Percentiles rank a stretch among this genome's conserved stretches.
Evolutionary conservation across 2,329 filamentous ascomycete species (phyloP).

Genomic region (Monilinia aucupariae): DNA sequence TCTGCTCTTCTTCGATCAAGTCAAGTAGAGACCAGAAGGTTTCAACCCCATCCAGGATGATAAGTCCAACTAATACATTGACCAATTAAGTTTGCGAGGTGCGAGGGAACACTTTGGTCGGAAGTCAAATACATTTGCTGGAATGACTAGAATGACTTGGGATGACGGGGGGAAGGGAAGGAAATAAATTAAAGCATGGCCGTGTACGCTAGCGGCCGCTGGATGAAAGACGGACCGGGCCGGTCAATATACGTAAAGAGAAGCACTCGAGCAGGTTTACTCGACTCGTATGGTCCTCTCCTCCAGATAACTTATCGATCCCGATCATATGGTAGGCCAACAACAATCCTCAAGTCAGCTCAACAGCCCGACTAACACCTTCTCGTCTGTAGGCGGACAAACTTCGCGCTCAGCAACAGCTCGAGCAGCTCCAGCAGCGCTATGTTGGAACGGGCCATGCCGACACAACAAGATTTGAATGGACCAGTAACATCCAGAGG

Average conservation of each 20-base stretch:
- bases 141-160: too few relatives aligned
- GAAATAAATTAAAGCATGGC: background rate
- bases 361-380: background rate
- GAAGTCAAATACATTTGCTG: too few relatives aligned
- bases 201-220: constrained; percentile 3
- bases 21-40: background rate
- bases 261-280: too few relatives aligned
- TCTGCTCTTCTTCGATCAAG: background rate
- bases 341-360: too few relatives aligned
- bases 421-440: constrained; percentile 92
- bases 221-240: constrained; percentile 13
- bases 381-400: constrained; percentile 72
- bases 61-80: background rate
- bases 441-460: constrained; percentile 95
- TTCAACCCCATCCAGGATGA: background rate
- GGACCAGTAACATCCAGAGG: constrained; percentile 90
- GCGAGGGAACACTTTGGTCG: too few relatives aligned
- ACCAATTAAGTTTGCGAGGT: background rate
- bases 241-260: background rate
- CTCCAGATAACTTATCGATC: background rate
- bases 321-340: too few relatives aligned
- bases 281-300: too few relatives aligned
- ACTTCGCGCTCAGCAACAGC: constrained; percentile 93
- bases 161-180: too few relatives aligned
- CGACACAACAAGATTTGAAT: constrained; percentile 96